phyloP scores from a whole-genome alignment of 495 filamentous ascomycete species.

The Penicillium soppii region DNA sequence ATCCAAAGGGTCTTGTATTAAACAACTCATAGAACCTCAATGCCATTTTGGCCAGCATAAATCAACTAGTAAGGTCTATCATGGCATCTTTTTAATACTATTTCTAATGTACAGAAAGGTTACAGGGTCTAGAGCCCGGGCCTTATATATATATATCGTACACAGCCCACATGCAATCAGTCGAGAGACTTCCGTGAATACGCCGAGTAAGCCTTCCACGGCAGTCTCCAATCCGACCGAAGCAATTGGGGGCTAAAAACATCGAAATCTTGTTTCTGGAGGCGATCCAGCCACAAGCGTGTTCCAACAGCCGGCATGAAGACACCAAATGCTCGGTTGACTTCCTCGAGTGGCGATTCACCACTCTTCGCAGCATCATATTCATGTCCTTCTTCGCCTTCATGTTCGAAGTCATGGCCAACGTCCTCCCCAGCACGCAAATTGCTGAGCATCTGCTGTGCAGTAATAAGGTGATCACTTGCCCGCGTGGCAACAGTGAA shows the following conservation, averaged over 20 bases:
- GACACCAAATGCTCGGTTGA: conserved; percentile 71
- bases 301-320: conserved; percentile 79
- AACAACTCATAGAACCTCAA: no score
- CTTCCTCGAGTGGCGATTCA: conserved; percentile 50
- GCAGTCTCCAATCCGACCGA: conserved; percentile 78
- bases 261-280: conserved; percentile 83
- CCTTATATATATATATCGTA: conserved; percentile 24
- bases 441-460: conserved; percentile 83
- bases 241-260: conserved; percentile 65
- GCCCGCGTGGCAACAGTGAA: conserved; percentile 90
- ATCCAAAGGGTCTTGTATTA: background rate
- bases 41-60: no score
- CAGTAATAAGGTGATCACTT: conserved; percentile 93
- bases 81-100: no score
- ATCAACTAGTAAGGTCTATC: no score
- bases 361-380: conserved; percentile 46
- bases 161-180: conserved; percentile 10
- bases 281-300: conserved; percentile 69
- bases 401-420: conserved; percentile 84
- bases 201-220: conserved; percentile 80
- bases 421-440: conserved; percentile 67
- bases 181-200: conserved; percentile 59
- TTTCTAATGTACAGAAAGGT: no score
- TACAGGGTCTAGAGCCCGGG: no score
- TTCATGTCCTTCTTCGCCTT: conserved; percentile 71